Base-by-base conservation (phyloP, 176 grass and related monocot genomes). In the Aegilops tauschii region DNA sequence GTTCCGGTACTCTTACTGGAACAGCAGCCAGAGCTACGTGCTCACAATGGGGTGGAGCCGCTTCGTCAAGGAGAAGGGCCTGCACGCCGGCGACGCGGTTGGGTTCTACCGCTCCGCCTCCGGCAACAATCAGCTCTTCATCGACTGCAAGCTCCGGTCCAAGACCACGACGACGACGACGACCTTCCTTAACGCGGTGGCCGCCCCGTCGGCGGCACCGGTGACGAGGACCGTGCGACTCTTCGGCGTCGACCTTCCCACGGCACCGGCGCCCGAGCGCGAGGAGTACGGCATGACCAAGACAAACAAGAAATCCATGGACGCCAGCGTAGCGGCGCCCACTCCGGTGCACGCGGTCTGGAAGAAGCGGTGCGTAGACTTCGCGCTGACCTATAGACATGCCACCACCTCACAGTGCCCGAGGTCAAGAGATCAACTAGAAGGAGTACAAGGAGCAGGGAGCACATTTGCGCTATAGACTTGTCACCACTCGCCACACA, bases 1-100 rank as follows among this genome's bases (percentile, higher is more conserved):
- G 73, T 98, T 98, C 76, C 78, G 96, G 68, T 98, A 98, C 88
- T 98, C 93, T 9, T 98, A 98, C 83, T 98, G 96, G 96, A 98
- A 98, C 78, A 98, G 96, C 83, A 98, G 96, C 91, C 96, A 98
- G 89, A 98, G 96, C 83, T 98, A 98, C 92, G 96, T 98, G 58
- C 93, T 98, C 59, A 98, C 96, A 29, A 98, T 91, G 73, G 96
- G 96, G 1, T 98, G 96, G 96, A 98, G 93, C 80, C 86, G 96
- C 12, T 98, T 98, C 85, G 96, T 98, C 73, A 98, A 95, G 87
- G 95, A 95, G 83, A 98, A 98, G 81, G 87, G 88, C 3, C 88
- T 98, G 30, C 79, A 75, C 30, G 91, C 95, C 36, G 93, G 95
- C 25, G 95, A 98, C 71, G 81, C 87, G 13, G 81, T 98, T 25